Base-by-base conservation (phyloP, 371 early-diverging fungal species). In the Polyrhizophydium stewartii region DNA sequence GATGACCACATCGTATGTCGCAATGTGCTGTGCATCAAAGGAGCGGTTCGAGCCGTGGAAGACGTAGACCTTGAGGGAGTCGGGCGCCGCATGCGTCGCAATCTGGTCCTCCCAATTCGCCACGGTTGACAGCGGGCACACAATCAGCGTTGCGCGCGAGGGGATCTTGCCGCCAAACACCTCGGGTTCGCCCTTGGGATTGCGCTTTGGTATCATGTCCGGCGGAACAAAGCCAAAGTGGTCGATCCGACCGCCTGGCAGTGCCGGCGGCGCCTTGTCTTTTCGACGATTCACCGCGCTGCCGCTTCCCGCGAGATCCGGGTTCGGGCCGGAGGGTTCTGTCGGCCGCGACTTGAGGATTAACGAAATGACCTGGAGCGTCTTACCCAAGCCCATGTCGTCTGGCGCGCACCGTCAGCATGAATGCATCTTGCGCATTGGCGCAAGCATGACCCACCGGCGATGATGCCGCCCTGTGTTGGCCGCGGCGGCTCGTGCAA, bases 41-140 rank as follows among this genome's bases (percentile, higher is more conserved):
- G 49, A 47, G 7, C 83, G 67, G 27, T 61, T 53, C 0, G 75
- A 65, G 30, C 85, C 87, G 62, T 85, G 86, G 62, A 84, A 85
- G 6, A 87, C 83, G 49, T 72, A 72, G 10, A 83, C 73, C 17
- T 65, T 71, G 22, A 85, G 66, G 1, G 63, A 24, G 33, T 66
- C 69, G 22, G 61, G 57, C 22, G 52, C 43, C 16, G 77, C 75
- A 60, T 87, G 87, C 1, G 64, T 56, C 43, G 57, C 69, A 45
- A 83, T 72, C 60, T 87, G 87, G 30, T 86, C 86, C 63, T 86
- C 87, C 87, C 87, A 87, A 58, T 87, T 86, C 12, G 79, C 69
- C 10, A 87, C 77, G 0, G 85, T 83, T 10, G 83, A 81, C 31
- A 86, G 63, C 1, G 88, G 87, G 57, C 84, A 85, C n/a, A 87